Evolutionary conservation across 148 eudicot species (phyloP), one percentile per base, ranked within the genome.

Genomic region (Pouteria glomerata): DNA sequence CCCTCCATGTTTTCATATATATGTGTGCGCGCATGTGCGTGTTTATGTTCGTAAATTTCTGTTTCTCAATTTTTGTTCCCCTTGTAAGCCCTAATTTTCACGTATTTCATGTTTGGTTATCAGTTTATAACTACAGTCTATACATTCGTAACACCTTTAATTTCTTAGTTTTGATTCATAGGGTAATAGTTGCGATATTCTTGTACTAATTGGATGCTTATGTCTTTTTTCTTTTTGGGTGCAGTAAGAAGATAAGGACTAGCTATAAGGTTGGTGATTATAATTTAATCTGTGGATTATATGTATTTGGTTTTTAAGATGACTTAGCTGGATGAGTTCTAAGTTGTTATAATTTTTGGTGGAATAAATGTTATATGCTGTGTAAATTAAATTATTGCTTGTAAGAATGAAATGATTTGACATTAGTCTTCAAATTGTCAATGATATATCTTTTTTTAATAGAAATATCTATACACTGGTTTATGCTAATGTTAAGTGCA

Each of bases 221-320:
- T 30, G 6, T 39, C n/a, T 55, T 5, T 65, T 33, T 37, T 19
- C n/a, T 13, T 42, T 14, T 23, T 65, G 58, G 58, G 13, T 81
- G 83, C 96, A 96, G 99, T 85, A 92, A 92, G 81, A 88, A 83
- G 87, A 90, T 96, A 55, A 86, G 99, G 68, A 44, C 76, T 71
- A 90, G 86, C 72, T 86, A 92, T 62, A 96, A 95, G 97, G 97
- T 96, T 71, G 73, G 92, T 79, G 11, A 52, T 52, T 41, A 4
- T 29, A 61, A 61, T 13, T 47, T 51, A n/a, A 35, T 41, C 3
- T 3, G 16, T 41, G 21, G 8, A 37, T 62, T 2, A 48, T 8
- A 13, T 21, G 13, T 48, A 31, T 58, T 44, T 26, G 31, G 60
- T 52, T 31, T 55, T 29, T 10, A 8, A 35, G 27, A 11, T 23